Base-by-base conservation (phyloP, 495 filamentous ascomycete genomes). In the Xylaria palmicola region DNA sequence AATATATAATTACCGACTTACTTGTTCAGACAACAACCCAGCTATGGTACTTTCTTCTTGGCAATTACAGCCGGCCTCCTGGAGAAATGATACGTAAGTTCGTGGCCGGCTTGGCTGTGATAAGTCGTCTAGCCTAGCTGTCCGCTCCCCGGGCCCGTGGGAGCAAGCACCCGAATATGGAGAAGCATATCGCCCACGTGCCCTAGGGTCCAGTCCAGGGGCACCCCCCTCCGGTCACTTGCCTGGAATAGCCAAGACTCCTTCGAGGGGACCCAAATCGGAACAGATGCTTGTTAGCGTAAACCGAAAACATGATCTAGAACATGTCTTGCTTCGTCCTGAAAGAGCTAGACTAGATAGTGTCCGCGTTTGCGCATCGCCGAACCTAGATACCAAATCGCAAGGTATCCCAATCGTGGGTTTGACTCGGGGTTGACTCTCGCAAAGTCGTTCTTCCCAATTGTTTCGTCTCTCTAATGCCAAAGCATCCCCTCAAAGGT, bases 281-380 rank as follows among this genome's bases (percentile, higher is more conserved):
- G 17, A 17, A 34, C 48, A 22, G 24, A 20, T 13, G 8, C 15
- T 39, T 30, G 10, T 32, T 56, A 56, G 53, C 53, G 53, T 44
- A 30, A 44, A 2, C 39, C 37, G 9, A 44, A 56, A 43, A 24
- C 15, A 10, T 44, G 40, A 44, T 56, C 37, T 56, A 56, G 53
- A 56, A 43, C 52, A 9, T 8, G 39, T 20, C 36, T 44, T 7
- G 22, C 15, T 9, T n/a, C n/a, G n/a, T 56, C 53, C 17, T 10
- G 32, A 32, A 56, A 43, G 13, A 34, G 53, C n/a, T 56, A 44
- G 53, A 7, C 53, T n/a, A n/a, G n/a, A n/a, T n/a, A n/a, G n/a
- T n/a, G n/a, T n/a, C n/a, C 44, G 37, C 36, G 51, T 54, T 29
- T 12, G 13, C 41, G 29, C 24, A 41, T 41, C 36, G 50, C 32